Evolutionary conservation across 768 basidiomycete genomes (phyloP), one percentile per base, ranked within the genome.

Genomic region (Phylloporus sp.): DNA sequence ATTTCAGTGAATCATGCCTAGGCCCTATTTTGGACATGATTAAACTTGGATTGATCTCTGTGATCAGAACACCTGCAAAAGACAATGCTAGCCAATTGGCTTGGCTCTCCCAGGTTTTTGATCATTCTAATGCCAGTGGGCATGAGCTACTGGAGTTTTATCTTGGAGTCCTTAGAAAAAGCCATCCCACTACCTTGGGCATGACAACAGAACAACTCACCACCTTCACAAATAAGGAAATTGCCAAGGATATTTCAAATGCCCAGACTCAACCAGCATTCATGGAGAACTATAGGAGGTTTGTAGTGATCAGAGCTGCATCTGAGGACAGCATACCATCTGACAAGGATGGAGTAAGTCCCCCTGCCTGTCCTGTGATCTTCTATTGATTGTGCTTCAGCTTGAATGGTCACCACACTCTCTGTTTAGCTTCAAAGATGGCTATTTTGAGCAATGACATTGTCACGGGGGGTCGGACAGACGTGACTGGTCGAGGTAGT

Each of bases 261-360:
- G 76, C 86, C 71, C 82, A 84, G 54, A 62, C 66, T 35, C 84
- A 88, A 49, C 84, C 82, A n/a, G 63, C 56, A 20, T 69, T 87
- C 28, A 80, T 84, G 77, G 65, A 71, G 38, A 57, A 70, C 24
- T 81, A 82, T 57, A 76, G 87, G 22, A 77, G 87, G 22, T 89
- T 77, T 63, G 78, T 85, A 10, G 71, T 85, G 1, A 65, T 90
- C 29, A 72, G 60, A 55, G 67, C 69, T 38, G 58, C 65, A 35
- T 62, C 58, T 27, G 69, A 75, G 52, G 50, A 45, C 10, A 47
- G 50, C 24, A 48, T 57, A 32, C 44, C 55, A 42, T 51, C 44
- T 44, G 60, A 71, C 35, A 62, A 59, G 37, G 60, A 69, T 48
- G 81, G 77, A 48, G 84, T 86, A 58, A 44, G 81, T 21, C 21